Conservation (phyloP, 371 early-diverging fungal species). For the Vairimorpha necatrix region DNA sequence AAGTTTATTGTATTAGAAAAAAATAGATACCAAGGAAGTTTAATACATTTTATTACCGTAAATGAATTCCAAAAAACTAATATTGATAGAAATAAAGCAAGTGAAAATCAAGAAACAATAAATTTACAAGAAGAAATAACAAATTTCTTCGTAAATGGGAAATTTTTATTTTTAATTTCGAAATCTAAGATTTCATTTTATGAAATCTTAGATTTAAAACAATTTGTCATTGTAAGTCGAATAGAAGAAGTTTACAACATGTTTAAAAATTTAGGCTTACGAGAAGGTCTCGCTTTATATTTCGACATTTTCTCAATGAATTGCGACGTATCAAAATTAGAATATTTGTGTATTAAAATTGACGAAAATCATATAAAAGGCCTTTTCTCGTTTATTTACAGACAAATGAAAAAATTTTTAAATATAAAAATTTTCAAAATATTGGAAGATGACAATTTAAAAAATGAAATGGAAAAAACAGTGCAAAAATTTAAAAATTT, state of each 20-base stretch:
- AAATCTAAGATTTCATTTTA: constrained; percentile 30
- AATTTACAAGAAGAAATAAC: constrained; percentile 4
- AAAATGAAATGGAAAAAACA: not conserved
- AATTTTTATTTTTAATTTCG: constrained; percentile 25
- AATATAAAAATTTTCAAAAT: constrained; percentile 12
- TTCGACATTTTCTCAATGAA: constrained; percentile 32
- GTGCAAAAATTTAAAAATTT: constrained; percentile 10
- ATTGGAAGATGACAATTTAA: not conserved
- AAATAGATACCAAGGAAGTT: constrained; percentile 23
- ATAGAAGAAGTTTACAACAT: constrained; percentile 45
- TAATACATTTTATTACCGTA: constrained; percentile 23
- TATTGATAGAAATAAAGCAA: constrained; percentile 33
- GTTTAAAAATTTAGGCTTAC: constrained; percentile 51
- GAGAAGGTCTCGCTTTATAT: constrained; percentile 40
- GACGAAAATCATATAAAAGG: constrained; percentile 33
- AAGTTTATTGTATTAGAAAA: constrained; percentile 20
- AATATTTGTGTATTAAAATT: constrained; percentile 48
- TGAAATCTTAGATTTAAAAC: constrained; percentile 35
- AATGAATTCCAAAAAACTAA: constrained; percentile 52
- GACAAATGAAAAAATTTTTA: constrained; percentile 16
- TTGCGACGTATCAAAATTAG: constrained; percentile 41
- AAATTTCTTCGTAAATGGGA: constrained; percentile 8
- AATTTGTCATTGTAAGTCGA: constrained; percentile 36
- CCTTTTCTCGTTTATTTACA: constrained; percentile 37
- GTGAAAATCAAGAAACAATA: constrained; percentile 50